phyloP scores from a whole-genome alignment of 768 basidiomycete species.

The Sporobolomyces roseus region DNA sequence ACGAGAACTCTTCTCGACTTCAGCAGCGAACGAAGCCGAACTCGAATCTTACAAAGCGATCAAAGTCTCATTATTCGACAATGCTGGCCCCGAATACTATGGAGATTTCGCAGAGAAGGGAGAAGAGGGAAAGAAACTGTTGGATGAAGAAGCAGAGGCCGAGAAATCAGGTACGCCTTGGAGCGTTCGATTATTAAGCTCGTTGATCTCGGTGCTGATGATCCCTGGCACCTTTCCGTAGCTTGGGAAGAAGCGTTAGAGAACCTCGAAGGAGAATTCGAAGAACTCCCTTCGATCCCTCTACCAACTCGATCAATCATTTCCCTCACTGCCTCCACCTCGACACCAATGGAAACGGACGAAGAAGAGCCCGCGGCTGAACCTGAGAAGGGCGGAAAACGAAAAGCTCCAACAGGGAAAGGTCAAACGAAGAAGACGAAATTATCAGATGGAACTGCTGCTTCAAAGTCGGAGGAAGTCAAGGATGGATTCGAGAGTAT shows the following conservation, averaged over 20 bases:
- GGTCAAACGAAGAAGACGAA: constrained; percentile 35
- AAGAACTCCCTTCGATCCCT: constrained; percentile 30
- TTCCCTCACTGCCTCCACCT: constrained; percentile 9
- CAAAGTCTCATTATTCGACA: constrained; percentile 83
- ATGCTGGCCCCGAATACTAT: constrained; percentile 82
- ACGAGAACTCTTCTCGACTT: constrained; percentile 83
- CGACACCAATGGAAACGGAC: not conserved
- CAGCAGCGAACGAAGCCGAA: constrained; percentile 68
- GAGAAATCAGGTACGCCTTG: constrained; percentile 77
- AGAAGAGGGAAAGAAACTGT: constrained; percentile 54
- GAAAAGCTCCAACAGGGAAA: constrained; percentile 13
- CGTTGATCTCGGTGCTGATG: too few species aligned
- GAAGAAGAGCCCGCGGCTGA: not conserved
- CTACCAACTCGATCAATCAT: constrained; percentile 23
- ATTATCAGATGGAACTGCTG: constrained; percentile 20
- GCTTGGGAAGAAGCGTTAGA: constrained; percentile 45
- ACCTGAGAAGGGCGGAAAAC: constrained; percentile 24
- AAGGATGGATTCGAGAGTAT: constrained; percentile 33
- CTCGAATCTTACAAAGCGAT: constrained; percentile 52
- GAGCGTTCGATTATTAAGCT: too few species aligned
- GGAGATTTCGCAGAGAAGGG: constrained; percentile 81
- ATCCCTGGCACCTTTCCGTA: too few species aligned
- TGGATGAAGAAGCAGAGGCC: constrained; percentile 65
- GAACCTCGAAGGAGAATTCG: constrained; percentile 35
- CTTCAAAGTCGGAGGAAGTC: not conserved